These are phyloP conservation scores for Terfezia claveryi DNA, from an alignment of 495 filamentous ascomycete genomes.

Conservation along the genomic window DNA sequence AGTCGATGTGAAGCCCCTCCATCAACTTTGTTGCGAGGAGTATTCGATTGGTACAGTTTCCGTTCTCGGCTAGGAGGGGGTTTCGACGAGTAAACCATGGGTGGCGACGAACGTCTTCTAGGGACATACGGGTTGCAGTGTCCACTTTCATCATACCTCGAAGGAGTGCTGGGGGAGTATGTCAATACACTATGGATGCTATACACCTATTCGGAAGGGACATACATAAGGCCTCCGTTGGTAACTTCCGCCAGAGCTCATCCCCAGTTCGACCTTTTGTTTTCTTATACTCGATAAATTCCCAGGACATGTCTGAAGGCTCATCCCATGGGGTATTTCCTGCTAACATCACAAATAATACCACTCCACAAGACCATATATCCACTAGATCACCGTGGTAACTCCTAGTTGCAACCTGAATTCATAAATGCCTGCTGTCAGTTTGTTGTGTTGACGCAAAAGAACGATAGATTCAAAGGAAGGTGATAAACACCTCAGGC, in stretches of 20 bases:
- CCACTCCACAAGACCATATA: conserved; percentile 93
- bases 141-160: conserved; percentile 85
- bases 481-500: conserved; percentile 52
- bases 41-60: conserved; percentile 57
- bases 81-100: conserved; percentile 88
- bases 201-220: not conserved
- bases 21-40: conserved; percentile 81
- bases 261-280: conserved; percentile 62
- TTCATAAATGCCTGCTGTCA: too few species aligned
- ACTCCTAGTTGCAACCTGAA: conserved; percentile 19
- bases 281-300: conserved; percentile 65
- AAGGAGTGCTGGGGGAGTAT: conserved; percentile 33
- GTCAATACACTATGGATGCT: too few species aligned
- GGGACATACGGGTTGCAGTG: conserved; percentile 50
- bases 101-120: conserved; percentile 73
- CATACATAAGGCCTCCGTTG: conserved; percentile 41
- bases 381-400: conserved; percentile 73
- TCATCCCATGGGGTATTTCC: conserved; percentile 98
- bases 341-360: conserved; percentile 82
- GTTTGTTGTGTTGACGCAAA: too few species aligned
- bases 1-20: conserved; percentile 77
- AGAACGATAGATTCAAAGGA: conserved; percentile 14
- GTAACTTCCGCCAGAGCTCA: conserved; percentile 64
- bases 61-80: conserved; percentile 46
- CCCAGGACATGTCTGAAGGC: conserved; percentile 56